Evolutionary conservation across 129 eudicot genomes (phyloP), one percentile per base, ranked within the genome.

Genomic region (Flaveria sonorensis): DNA sequence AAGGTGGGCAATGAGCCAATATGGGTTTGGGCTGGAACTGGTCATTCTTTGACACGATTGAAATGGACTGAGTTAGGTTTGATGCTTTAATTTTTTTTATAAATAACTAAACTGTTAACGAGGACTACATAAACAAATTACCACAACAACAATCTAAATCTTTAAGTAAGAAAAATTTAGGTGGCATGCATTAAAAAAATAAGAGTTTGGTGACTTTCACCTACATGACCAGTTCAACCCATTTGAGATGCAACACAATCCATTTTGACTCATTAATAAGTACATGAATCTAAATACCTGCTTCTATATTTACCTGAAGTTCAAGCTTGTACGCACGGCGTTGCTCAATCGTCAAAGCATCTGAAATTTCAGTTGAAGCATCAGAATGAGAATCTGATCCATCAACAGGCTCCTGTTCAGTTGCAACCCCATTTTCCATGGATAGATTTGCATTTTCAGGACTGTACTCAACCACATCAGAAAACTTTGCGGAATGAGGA

Each of bases 281-380:
- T 14, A 61, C 68, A 28, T 61, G 18, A 14, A 61, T 28, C 18
- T 7, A 53, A 24, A 61, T 61, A 13, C 10, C 42, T 4, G 42
- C 19, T 18, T 61, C 40, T 28, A 61, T 10, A 10, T 60, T 76
- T 77, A 91, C 99, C 99, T 95, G 99, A 86, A 95, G 92, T 89
- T 95, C 99, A 78, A 89, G 94, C 83, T 95, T 95, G 88, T 95
- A 95, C 4, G 99, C 99, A 26, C 96, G 97, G 24, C 96, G 96
- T 83, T 91, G 99, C 84, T 95, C 99, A 73, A 95, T 88, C 46
- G 92, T 80, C 65, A 88, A 88, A 76, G 85, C 99, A 83, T 91
- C 97, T 15, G 96, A 95, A 79, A 85, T 89, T 68, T 95, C 99
- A 80, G 61, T 91, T 16, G 90, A 84, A 78, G 89, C 80, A 81